phyloP scores from a whole-genome alignment of 495 filamentous ascomycete genomes.

The Parachaetomium inaequale region DNA sequence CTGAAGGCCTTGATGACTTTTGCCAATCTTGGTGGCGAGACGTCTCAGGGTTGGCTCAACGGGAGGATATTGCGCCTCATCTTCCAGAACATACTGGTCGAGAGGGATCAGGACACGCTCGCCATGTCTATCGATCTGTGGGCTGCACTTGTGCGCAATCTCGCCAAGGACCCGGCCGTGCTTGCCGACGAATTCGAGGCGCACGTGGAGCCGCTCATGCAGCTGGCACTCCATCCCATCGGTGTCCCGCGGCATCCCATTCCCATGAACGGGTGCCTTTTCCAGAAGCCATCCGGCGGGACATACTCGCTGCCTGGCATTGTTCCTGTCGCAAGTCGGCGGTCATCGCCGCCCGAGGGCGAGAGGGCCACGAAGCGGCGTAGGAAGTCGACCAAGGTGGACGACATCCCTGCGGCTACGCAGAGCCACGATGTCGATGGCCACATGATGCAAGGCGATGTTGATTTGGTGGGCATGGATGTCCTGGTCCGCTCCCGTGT shows the following conservation, averaged over 20 bases:
- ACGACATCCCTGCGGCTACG: slow-evolving; percentile 55
- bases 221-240: slow-evolving; percentile 80
- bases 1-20: slow-evolving; percentile 91
- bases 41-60: slow-evolving; percentile 86
- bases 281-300: slow-evolving; percentile 91
- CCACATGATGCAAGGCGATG: slow-evolving; percentile 95
- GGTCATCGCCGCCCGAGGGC: slow-evolving; percentile 58
- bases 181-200: slow-evolving; percentile 64
- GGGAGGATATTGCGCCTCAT: slow-evolving; percentile 83
- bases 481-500: slow-evolving; percentile 84
- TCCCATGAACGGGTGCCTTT: slow-evolving; percentile 81
- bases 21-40: slow-evolving; percentile 74
- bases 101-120: slow-evolving; percentile 73
- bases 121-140: slow-evolving; percentile 82
- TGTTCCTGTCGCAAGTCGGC: slow-evolving; percentile 47
- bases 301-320: slow-evolving; percentile 58
- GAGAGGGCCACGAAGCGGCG: slow-evolving; percentile 61
- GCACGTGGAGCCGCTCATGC: slow-evolving; percentile 71
- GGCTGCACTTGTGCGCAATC: slow-evolving; percentile 66
- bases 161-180: slow-evolving; percentile 54
- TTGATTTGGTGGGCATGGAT: slow-evolving; percentile 88
- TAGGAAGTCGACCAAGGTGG: slow-evolving; percentile 77
- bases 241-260: slow-evolving; percentile 85
- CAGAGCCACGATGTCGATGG: slow-evolving; percentile 92
- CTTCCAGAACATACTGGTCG: slow-evolving; percentile 93